Evolutionary conservation across 352 stramenopile species (phyloP).

Genomic region (Elongisporangium undulatum): DNA sequence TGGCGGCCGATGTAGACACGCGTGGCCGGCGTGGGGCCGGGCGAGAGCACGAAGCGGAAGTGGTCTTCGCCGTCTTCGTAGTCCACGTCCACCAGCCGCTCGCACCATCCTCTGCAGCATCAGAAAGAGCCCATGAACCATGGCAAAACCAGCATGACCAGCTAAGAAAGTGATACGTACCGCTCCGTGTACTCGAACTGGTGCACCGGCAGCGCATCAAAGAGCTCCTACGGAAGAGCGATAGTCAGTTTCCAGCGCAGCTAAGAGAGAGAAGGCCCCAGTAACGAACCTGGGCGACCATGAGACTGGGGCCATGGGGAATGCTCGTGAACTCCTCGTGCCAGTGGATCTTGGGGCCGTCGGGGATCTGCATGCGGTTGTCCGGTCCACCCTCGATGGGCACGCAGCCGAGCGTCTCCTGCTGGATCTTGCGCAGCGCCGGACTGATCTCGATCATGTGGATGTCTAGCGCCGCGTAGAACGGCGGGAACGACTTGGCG

Average conservation of each 20-base stretch:
- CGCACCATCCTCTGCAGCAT: constrained; percentile 85
- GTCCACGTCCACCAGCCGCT: constrained; percentile 92
- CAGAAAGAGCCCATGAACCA: not conserved
- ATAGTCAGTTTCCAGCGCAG: not conserved
- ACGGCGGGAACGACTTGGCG: constrained; percentile 81
- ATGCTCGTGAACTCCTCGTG: constrained; percentile 83
- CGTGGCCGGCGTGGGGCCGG: constrained; percentile 87
- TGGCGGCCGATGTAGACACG: constrained; percentile 85
- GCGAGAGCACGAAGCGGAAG: constrained; percentile 93
- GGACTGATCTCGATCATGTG: constrained; percentile 92
- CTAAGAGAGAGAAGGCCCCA: too few relatives aligned
- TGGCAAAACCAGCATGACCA: not conserved
- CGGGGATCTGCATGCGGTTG: constrained; percentile 45
- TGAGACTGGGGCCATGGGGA: constrained; percentile 76
- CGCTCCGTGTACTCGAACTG: constrained; percentile 93
- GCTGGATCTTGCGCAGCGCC: constrained; percentile 88
- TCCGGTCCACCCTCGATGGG: constrained; percentile 19
- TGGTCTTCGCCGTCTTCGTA: constrained; percentile 78
- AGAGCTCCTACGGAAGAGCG: constrained; percentile 66
- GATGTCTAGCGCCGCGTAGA: constrained; percentile 82
- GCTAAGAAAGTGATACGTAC: constrained; percentile 17
- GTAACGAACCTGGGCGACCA: constrained; percentile 75
- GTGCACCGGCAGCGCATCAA: constrained; percentile 94
- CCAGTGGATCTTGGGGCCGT: constrained; percentile 68
- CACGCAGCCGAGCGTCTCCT: constrained; percentile 69